A percentile compares a stretch with the other conserved stretches of the same genome.
Conservation (phyloP, 2,329 filamentous ascomycete species). For the Penicillium sp. region DNA sequence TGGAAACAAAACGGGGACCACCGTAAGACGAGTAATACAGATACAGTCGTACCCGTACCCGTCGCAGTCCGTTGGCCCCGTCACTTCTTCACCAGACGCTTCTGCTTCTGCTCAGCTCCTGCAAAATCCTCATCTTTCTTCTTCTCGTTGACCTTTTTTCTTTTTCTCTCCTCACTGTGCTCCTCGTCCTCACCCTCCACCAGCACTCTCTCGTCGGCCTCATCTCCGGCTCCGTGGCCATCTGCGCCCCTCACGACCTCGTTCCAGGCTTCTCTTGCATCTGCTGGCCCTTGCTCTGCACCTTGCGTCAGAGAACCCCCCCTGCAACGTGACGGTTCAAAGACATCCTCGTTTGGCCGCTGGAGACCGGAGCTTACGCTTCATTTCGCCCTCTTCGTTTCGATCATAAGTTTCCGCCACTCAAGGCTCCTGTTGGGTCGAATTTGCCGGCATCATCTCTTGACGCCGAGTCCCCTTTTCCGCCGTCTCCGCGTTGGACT, state of each 20-base stretch:
- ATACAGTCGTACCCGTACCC: constrained; percentile 29
- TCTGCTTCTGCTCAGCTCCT: constrained; percentile 18
- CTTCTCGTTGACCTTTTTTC: constrained; percentile 22
- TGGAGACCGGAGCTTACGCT: constrained; percentile 30
- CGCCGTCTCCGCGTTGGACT: constrained; percentile 17
- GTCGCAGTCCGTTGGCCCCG: constrained; percentile 26
- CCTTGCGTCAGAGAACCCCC: constrained; percentile 35
- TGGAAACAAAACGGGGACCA: constrained; percentile 33
- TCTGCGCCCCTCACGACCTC: constrained; percentile 26
- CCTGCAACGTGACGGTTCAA: constrained; percentile 36
- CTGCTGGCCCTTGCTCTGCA: constrained; percentile 30
- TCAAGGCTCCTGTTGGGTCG: constrained; percentile 16
- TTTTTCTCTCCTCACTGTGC: constrained; percentile 21
- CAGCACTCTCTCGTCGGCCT: constrained; percentile 7
- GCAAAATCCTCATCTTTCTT: constrained; percentile 24
- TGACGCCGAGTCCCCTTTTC: constrained; percentile 29
- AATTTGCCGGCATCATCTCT: constrained; percentile 21
- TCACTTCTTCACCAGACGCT: constrained; percentile 17
- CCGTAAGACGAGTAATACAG: constrained; percentile 32
- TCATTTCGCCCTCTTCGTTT: constrained; percentile 13
- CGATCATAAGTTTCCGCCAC: constrained; percentile 22
- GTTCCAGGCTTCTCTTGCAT: constrained; percentile 22
- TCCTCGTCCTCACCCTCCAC: constrained; percentile 13
- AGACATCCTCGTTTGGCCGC: constrained; percentile 29
- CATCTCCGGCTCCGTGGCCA: constrained; percentile 32